These are phyloP conservation scores for Ustilago crameri DNA, from an alignment of 1,284 basidiomycete species.

Conservation along the genomic window DNA sequence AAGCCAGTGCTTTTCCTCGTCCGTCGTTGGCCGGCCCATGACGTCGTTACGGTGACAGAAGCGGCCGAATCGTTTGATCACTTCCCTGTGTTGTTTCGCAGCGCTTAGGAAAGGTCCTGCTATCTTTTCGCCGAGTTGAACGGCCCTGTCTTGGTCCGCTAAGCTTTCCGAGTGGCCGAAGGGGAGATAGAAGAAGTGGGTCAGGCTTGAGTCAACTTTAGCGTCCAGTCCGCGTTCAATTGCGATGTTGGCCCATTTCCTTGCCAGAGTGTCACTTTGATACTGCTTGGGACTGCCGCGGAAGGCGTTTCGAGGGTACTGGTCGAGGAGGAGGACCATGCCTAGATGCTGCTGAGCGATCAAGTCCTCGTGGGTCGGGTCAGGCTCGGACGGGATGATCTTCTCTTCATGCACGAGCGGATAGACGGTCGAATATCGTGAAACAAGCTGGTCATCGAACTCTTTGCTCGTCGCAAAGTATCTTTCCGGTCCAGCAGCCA, in stretches of 20 bases:
- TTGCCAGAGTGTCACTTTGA: conserved; percentile 19
- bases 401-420: conserved; percentile 17
- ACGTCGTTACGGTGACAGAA: conserved; percentile 41
- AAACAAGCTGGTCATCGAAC: conserved; percentile 30
- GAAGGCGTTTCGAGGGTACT: conserved; percentile 39
- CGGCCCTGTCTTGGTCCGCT: conserved; percentile 29
- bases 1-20: conserved; percentile 25
- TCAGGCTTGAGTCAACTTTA: conserved; percentile 9
- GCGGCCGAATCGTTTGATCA: conserved; percentile 29
- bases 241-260: conserved; percentile 36
- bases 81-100: conserved; percentile 28
- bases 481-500: conserved; percentile 33
- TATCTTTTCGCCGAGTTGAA: conserved; percentile 21
- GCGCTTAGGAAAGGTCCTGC: conserved; percentile 24
- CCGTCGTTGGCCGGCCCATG: conserved; percentile 21
- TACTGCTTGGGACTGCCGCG: conserved; percentile 30
- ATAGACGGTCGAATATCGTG: conserved; percentile 27
- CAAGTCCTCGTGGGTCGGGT: background rate
- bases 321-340: conserved; percentile 42
- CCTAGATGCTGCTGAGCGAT: conserved; percentile 31
- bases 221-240: conserved; percentile 15
- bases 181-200: conserved; percentile 34
- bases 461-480: conserved; percentile 28
- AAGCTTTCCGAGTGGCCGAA: conserved; percentile 35
- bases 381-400: conserved; percentile 12